Conservation (phyloP, 805 yeast species). For the Candida vartiovaarae region DNA sequence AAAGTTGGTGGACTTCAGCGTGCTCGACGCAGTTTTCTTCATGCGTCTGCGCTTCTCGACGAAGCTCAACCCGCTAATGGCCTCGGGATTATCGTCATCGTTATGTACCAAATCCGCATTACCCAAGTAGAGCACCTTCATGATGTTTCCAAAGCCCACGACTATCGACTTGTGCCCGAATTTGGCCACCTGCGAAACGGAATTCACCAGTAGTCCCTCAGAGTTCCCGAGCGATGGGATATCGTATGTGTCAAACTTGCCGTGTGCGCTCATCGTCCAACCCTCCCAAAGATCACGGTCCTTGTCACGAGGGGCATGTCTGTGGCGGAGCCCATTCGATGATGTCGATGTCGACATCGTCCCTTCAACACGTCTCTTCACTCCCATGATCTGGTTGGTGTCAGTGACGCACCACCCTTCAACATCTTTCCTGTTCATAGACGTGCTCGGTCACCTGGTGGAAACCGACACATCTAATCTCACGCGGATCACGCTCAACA, state of each 20-base stretch:
- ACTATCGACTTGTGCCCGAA: slow-evolving; percentile 77
- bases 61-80: slow-evolving; percentile 42
- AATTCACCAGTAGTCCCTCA: slow-evolving; percentile 42
- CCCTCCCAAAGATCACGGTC: slow-evolving; percentile 65
- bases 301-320: slow-evolving; percentile 12
- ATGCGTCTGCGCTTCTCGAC: slow-evolving; percentile 43
- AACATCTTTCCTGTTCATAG: slow-evolving; percentile 57
- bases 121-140: slow-evolving; percentile 71
- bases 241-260: slow-evolving; percentile 51
- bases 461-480: slow-evolving; percentile 83
- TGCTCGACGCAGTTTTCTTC: not conserved
- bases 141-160: slow-evolving; percentile 64
- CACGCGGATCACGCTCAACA: slow-evolving; percentile 90
- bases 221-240: slow-evolving; percentile 40
- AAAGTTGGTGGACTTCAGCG: slow-evolving; percentile 13
- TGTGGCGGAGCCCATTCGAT: slow-evolving; percentile 10
- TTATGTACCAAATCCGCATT: slow-evolving; percentile 63
- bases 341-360: slow-evolving; percentile 13
- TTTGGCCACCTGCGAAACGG: slow-evolving; percentile 54
- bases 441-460: slow-evolving; percentile 66
- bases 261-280: slow-evolving; percentile 67
- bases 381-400: slow-evolving; percentile 67
- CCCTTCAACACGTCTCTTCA: slow-evolving; percentile 8
- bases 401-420: slow-evolving; percentile 78
- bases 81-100: slow-evolving; percentile 39